Percentiles rank a stretch among this genome's conserved stretches.
Conservation (phyloP, 2,329 filamentous ascomycete genomes). For the Cladophialophora chaetospira region DNA sequence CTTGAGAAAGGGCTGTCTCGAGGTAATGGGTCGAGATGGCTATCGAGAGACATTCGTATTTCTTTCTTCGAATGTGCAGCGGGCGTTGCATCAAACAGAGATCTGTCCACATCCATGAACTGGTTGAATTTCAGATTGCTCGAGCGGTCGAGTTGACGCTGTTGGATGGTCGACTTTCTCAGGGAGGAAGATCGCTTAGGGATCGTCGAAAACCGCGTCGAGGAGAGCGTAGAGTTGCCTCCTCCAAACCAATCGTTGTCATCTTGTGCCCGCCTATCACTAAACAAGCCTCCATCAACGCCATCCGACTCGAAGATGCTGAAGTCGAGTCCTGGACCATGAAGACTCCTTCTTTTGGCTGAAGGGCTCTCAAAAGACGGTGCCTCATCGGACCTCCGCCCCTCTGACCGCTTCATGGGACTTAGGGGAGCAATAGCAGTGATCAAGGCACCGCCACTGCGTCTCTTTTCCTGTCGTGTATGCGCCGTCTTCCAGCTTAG, state of each 20-base stretch:
- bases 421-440: conserved; percentile 61
- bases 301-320: conserved; percentile 69
- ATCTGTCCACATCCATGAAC: conserved; percentile 50
- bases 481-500: conserved; percentile 40
- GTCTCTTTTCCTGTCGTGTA: conserved; percentile 53
- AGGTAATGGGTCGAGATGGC: conserved; percentile 66
- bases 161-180: conserved; percentile 83
- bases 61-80: conserved; percentile 59
- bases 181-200: conserved; percentile 74
- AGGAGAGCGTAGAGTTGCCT: conserved; percentile 36
- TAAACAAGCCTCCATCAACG: conserved; percentile 35
- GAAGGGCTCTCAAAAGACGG: conserved; percentile 78
- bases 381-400: conserved; percentile 79
- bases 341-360: conserved; percentile 85
- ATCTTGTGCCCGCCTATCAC: conserved; percentile 35
- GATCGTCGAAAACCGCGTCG: conserved; percentile 55
- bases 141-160: conserved; percentile 71
- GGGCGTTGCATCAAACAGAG: conserved; percentile 49
- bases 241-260: conserved; percentile 36
- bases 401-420: conserved; percentile 88
- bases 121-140: conserved; percentile 38
- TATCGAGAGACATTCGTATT: conserved; percentile 76
- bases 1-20: conserved; percentile 67
- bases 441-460: conserved; percentile 50
- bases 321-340: conserved; percentile 69